Percentiles rank a stretch among this genome's conserved stretches.
Evolutionary conservation across 352 stramenopile species (phyloP).

Genomic region (Halophytophthora polymorphica): DNA sequence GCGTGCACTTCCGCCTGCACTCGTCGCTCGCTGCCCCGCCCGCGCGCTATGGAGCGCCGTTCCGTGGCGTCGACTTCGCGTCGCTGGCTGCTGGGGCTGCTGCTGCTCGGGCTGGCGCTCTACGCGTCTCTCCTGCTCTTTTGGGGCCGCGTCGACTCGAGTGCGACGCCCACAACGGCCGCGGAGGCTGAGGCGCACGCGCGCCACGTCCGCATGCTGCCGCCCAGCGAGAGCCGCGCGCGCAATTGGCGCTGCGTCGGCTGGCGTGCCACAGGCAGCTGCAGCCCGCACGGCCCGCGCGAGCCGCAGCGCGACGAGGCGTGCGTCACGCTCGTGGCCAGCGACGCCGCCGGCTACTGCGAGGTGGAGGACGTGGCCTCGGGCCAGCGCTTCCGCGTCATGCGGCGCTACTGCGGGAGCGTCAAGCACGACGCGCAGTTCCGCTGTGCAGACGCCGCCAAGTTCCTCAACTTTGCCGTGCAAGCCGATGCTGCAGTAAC

Average conservation of each 20-base stretch:
- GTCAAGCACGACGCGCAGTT: conserved; percentile 15
- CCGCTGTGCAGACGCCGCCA: conserved; percentile 23
- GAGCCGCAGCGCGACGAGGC: background rate
- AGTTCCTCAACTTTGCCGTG: conserved; percentile 22
- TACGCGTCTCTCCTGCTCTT: conserved; percentile 21
- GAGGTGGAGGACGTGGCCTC: conserved; percentile 16
- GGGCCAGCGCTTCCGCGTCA: conserved; percentile 14
- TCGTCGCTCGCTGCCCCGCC: no score
- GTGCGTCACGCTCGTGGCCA: background rate
- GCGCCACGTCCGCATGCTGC: conserved; percentile 24
- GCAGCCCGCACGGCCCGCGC: conserved; percentile 3
- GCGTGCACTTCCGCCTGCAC: no score
- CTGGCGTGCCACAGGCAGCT: conserved; percentile 2
- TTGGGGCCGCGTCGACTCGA: no score
- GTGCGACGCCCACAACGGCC: background rate
- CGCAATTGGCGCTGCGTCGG: conserved; percentile 13
- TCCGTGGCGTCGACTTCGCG: no score
- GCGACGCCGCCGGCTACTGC: conserved; percentile 31
- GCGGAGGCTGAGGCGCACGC: conserved; percentile 29
- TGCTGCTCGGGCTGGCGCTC: conserved; percentile 16
- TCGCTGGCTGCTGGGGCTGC: conserved; percentile 16
- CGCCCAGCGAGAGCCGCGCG: conserved; percentile 21
- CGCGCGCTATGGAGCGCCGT: no score
- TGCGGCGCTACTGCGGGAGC: conserved; percentile 17
- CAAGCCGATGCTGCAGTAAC: conserved; percentile 2